phyloP scores from a whole-genome alignment of 148 eudicot genomes.

The Talinum fruticosum region DNA sequence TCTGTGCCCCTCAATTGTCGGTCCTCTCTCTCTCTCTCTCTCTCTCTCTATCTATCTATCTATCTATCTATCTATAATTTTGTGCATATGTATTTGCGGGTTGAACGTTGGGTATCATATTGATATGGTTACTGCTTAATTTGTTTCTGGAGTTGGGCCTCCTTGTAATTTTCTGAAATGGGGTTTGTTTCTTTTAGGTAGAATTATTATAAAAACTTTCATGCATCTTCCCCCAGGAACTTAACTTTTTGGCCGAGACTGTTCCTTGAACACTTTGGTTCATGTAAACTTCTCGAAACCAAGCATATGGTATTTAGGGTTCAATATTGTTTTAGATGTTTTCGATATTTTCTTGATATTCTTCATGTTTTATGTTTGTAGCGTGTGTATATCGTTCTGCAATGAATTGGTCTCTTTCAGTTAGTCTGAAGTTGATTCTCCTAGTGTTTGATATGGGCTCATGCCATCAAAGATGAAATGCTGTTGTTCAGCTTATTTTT shows the following conservation, averaged over 20 bases:
- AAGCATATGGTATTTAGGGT: not conserved
- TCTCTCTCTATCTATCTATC: not conserved
- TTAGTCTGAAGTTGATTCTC: not conserved
- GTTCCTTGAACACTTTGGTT: too few relatives aligned
- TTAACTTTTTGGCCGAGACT: too few relatives aligned
- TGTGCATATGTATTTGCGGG: not conserved
- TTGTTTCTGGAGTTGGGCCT: too few relatives aligned
- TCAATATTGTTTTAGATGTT: not conserved
- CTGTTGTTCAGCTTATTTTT: not conserved
- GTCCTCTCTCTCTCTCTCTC: constrained; percentile 14
- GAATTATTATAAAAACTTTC: too few relatives aligned
- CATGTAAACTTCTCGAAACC: too few relatives aligned
- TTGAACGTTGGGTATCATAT: not conserved
- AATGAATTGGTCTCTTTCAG: not conserved
- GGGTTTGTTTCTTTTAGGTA: too few relatives aligned
- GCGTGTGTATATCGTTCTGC: not conserved
- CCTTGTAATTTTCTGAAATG: too few relatives aligned
- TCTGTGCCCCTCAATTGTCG: constrained; percentile 83
- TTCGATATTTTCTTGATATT: not conserved
- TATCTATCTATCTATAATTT: not conserved
- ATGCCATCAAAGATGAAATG: not conserved
- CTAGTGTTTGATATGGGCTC: not conserved
- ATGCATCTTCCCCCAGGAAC: too few relatives aligned
- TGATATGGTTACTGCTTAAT: not conserved
- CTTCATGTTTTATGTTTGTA: not conserved